Evolutionary conservation across 2,329 filamentous ascomycete genomes (phyloP).

Genomic region (Beauveria sp.): DNA sequence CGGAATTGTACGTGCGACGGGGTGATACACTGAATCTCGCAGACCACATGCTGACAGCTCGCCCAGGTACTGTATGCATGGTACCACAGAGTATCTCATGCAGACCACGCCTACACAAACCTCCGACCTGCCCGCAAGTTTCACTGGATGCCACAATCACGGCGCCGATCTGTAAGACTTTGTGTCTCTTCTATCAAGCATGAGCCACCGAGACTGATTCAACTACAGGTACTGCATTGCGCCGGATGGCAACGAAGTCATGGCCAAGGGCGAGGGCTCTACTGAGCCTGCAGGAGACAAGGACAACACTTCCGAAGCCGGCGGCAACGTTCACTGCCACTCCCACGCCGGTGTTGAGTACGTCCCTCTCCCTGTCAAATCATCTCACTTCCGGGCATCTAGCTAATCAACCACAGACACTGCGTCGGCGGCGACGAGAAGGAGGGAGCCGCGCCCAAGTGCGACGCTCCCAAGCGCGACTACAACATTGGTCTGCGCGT

Average conservation of each 20-base stretch:
- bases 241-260: conserved; percentile 52
- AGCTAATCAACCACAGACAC: conserved; percentile 35
- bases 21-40: not conserved
- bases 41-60: not conserved
- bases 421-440: conserved; percentile 45
- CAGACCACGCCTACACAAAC: conserved; percentile 45
- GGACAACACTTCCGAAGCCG: conserved; percentile 15
- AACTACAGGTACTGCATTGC: conserved; percentile 52
- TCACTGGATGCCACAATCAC: conserved; percentile 59
- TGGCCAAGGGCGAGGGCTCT: conserved; percentile 36
- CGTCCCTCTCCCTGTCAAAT: conserved; percentile 20
- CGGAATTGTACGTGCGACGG: conserved; percentile 28
- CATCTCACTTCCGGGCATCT: not conserved
- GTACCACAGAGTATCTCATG: conserved; percentile 34
- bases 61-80: conserved; percentile 37
- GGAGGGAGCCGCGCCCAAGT: conserved; percentile 29
- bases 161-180: conserved; percentile 44
- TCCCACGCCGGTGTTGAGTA: conserved; percentile 71
- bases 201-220: not conserved
- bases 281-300: conserved; percentile 13
- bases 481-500: conserved; percentile 64
- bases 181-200: not conserved
- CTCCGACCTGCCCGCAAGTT: conserved; percentile 49
- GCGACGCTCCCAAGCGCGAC: conserved; percentile 39
- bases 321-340: conserved; percentile 49